Base-by-base conservation (phyloP, 1,139 yeast species). In the Yamadazyma siamensis region DNA sequence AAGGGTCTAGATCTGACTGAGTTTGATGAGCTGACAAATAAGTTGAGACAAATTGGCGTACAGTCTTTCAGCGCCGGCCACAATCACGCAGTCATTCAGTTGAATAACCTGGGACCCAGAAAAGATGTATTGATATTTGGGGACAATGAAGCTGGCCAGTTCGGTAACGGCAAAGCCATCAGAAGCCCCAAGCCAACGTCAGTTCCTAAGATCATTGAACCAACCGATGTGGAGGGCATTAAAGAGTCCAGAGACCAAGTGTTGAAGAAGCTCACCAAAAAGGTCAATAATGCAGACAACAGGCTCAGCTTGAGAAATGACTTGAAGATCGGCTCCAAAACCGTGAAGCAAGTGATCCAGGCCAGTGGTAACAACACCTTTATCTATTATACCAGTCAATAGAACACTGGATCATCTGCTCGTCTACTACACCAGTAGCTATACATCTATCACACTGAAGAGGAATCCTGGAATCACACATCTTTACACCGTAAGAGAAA, bases 101-200 rank as follows among this genome's bases (percentile, higher is more conserved):
- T 86, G 40, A 59, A 66, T 25, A 79, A 79, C 38, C 32, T 37
- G 2, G 71, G 71, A 1, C 23, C 40, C 2, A 17, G 33, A 32
- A 70, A 69, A 27, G 91, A 84, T 48, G 82, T 87, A 13, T 54
- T 83, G 27, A 72, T 67, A 3, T 86, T 95, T 85, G 98, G 98
- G 13, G 81, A 79, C 26, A 89, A 88, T 52, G 83, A 79, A 46
- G 64, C 44, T 43, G 95, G 94, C 14, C 96, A 89, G 58, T 68
- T 85, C 29, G 96, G 95, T 13, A 87, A 80, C 47, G 95, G 95
- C 14, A 83, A 80, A 49, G 63, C 70, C 22, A 70, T 71, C 37
- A 80, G 81, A 51, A 56, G 70, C 11, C 61, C 79, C 21, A 69
- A 66, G 42, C 95, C 95, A 1, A 34, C 52, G 0, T 54, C 60